Percentiles rank a stretch among this genome's conserved stretches.
These are phyloP conservation scores for Pseudoscleropodium purum DNA, from an alignment of 225 moss, liverwort and hornwort species.

Conservation along the genomic window DNA sequence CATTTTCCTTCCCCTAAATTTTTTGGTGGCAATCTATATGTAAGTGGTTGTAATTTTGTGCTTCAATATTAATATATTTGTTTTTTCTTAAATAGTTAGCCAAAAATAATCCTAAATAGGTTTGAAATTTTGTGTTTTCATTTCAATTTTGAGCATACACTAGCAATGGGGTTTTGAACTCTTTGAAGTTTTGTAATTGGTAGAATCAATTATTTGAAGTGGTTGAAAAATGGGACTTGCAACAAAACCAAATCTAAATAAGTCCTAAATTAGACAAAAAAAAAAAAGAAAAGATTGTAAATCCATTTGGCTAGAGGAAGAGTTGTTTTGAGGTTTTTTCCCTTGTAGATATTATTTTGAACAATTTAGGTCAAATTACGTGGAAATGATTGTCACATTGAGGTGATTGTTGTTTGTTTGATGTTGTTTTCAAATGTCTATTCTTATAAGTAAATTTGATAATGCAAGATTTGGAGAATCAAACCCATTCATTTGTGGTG, in stretches of 20 bases:
- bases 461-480: not conserved
- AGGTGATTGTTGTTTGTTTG: not conserved
- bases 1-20: too few species aligned
- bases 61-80: too few species aligned
- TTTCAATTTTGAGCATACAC: not conserved
- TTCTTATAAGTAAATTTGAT: not conserved
- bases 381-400: not conserved
- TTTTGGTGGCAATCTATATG: not conserved
- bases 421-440: too few species aligned
- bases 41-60: not conserved
- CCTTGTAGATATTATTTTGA: not conserved
- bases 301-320: too few species aligned
- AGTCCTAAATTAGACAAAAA: too few species aligned
- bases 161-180: not conserved
- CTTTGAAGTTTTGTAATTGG: not conserved
- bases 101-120: too few species aligned
- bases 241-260: not conserved
- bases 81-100: not conserved
- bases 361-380: not conserved
- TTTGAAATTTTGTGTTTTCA: not conserved
- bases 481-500: not conserved
- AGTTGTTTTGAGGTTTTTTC: too few species aligned
- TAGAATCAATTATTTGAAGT: not conserved
- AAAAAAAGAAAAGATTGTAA: not conserved
- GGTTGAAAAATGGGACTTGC: not conserved